Percentiles rank a stretch among this genome's conserved stretches.
phyloP scores from a whole-genome alignment of 2,329 filamentous ascomycete genomes.

The Truncatella angustata region DNA sequence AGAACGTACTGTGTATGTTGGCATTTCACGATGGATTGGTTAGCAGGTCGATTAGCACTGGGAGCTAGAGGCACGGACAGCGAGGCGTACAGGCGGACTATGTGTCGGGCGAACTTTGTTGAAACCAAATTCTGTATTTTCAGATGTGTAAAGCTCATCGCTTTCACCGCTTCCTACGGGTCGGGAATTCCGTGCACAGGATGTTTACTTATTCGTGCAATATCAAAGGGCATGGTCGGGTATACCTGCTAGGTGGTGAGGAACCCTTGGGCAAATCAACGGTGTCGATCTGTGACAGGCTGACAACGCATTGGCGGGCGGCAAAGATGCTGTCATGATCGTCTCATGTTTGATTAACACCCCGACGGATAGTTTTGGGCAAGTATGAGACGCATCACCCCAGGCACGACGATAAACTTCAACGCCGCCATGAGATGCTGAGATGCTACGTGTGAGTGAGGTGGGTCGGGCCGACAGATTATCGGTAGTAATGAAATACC shows the following conservation, averaged over 20 bases:
- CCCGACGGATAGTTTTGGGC: neutral
- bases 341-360: neutral
- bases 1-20: neutral
- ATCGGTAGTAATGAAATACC: neutral
- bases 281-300: neutral
- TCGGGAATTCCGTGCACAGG: neutral
- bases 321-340: neutral
- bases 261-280: neutral
- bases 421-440: neutral
- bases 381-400: neutral
- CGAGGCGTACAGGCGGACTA: neutral
- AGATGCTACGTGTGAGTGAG: neutral
- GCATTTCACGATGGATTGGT: neutral
- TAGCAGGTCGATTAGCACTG: neutral
- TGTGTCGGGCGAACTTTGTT: neutral
- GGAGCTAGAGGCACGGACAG: neutral
- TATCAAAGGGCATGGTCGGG: neutral
- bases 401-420: neutral
- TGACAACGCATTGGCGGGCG: neutral
- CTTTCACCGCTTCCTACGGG: neutral
- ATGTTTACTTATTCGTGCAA: neutral
- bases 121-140: neutral
- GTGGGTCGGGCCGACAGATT: conserved; percentile 4
- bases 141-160: too few species aligned
- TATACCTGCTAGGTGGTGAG: neutral